Percentiles rank a stretch among this genome's conserved stretches.
Evolutionary conservation across 2,329 filamentous ascomycete genomes (phyloP).

Genomic region (Ceratocystis papillata): DNA sequence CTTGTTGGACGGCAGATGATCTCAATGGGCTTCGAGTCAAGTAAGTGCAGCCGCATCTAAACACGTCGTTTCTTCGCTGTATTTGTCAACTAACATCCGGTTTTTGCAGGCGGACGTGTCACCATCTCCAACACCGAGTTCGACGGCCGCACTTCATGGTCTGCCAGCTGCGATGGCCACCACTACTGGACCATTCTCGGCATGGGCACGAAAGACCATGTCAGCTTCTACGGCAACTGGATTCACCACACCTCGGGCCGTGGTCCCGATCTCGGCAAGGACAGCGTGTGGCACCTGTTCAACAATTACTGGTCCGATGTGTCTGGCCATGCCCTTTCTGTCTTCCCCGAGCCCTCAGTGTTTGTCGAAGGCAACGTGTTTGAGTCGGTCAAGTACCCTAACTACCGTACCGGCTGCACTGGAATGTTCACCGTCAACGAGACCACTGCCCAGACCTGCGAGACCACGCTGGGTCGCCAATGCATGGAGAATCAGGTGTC

Average conservation of each 20-base stretch:
- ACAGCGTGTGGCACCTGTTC: constrained; percentile 31
- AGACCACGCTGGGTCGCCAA: constrained; percentile 26
- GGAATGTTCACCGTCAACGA: constrained; percentile 28
- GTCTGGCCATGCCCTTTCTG: constrained; percentile 38
- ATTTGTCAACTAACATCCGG: background rate
- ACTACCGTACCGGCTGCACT: constrained; percentile 28
- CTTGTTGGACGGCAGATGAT: constrained; percentile 38
- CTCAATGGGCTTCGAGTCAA: constrained; percentile 24
- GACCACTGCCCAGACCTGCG: constrained; percentile 26
- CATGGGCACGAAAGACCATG: constrained; percentile 33
- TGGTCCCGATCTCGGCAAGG: constrained; percentile 28
- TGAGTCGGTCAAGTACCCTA: constrained; percentile 33
- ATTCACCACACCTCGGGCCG: constrained; percentile 38
- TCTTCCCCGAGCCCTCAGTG: constrained; percentile 29
- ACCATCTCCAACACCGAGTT: constrained; percentile 40
- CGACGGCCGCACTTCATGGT: constrained; percentile 36
- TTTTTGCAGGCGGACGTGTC: constrained; percentile 28
- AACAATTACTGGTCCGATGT: constrained; percentile 37
- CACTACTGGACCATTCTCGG: constrained; percentile 40
- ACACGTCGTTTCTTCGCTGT: no score
- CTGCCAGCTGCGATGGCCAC: constrained; percentile 36
- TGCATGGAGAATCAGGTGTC: constrained; percentile 27
- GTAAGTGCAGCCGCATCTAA: background rate
- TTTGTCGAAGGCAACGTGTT: constrained; percentile 40
- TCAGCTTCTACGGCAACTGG: constrained; percentile 38